phyloP scores from a whole-genome alignment of 2,329 filamentous ascomycete genomes.

The Arthrobotrys sinensis region DNA sequence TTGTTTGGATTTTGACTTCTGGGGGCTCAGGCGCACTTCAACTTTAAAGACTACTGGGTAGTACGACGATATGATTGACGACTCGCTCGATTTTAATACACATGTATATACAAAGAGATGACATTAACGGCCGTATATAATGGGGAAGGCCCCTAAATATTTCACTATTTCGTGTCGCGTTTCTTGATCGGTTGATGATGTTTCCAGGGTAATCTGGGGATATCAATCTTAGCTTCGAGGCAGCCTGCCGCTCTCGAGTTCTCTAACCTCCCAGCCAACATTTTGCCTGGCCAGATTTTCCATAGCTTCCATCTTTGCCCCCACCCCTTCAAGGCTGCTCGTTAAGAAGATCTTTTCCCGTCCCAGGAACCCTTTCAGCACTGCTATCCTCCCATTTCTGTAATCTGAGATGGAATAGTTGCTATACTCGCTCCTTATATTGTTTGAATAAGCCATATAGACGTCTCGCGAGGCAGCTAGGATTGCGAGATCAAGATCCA shows the following conservation, averaged over 20 bases:
- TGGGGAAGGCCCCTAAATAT: neutral
- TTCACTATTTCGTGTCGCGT: neutral
- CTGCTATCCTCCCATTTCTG: slow-evolving; percentile 29
- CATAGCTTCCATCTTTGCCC: slow-evolving; percentile 20
- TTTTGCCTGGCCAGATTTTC: slow-evolving; percentile 43
- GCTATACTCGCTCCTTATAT: slow-evolving; percentile 52
- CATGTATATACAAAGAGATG: slow-evolving; percentile 34
- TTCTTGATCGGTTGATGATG: neutral
- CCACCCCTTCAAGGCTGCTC: neutral
- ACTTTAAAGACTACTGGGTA: slow-evolving; percentile 4
- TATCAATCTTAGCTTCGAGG: slow-evolving; percentile 21
- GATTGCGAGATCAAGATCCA: slow-evolving; percentile 55
- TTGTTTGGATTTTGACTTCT: neutral
- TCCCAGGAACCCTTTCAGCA: slow-evolving; percentile 37
- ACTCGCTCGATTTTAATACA: slow-evolving; percentile 10
- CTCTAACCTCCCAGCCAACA: slow-evolving; percentile 44
- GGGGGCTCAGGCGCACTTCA: slow-evolving; percentile 1
- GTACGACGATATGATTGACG: slow-evolving; percentile 19
- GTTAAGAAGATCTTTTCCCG: slow-evolving; percentile 43
- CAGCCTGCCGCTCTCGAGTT: slow-evolving; percentile 43
- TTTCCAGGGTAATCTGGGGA: neutral
- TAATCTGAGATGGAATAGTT: slow-evolving; percentile 38
- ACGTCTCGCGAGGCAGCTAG: slow-evolving; percentile 32
- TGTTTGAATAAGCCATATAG: slow-evolving; percentile 34
- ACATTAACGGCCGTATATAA: neutral